Evolutionary conservation across 441 rosid genomes (phyloP).

Genomic region (Erodium moschatum): DNA sequence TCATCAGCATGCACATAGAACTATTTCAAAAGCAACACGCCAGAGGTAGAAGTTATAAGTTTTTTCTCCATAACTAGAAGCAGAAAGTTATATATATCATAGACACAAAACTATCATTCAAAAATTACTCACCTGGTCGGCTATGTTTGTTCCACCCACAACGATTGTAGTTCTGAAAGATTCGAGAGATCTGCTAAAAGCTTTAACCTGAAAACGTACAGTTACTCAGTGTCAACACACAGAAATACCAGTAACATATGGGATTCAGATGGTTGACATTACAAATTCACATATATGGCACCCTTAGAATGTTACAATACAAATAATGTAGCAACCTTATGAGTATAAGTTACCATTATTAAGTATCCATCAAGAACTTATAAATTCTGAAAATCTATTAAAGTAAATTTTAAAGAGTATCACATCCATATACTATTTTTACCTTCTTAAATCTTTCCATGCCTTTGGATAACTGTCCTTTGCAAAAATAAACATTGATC

Average conservation of each 20-base stretch:
- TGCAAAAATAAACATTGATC: too few species aligned
- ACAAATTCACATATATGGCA: background rate
- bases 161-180: slow-evolving; percentile 33
- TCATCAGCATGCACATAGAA: background rate
- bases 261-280: background rate
- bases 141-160: slow-evolving; percentile 34
- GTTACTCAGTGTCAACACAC: background rate
- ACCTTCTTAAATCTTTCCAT: background rate
- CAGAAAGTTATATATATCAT: background rate
- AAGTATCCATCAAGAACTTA: background rate
- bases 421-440: background rate
- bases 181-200: slow-evolving; percentile 33
- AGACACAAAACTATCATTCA: background rate
- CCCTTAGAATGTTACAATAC: background rate
- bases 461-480: too few species aligned
- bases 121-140: slow-evolving; percentile 27
- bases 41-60: too few species aligned
- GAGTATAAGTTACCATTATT: background rate
- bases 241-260: background rate
- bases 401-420: background rate
- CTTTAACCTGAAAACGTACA: slow-evolving; percentile 26
- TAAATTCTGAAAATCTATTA: background rate
- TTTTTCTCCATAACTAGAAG: background rate
- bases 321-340: background rate
- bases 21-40: background rate